Base-by-base conservation (phyloP, 164 flowering plant species). In the Piper betle region DNA sequence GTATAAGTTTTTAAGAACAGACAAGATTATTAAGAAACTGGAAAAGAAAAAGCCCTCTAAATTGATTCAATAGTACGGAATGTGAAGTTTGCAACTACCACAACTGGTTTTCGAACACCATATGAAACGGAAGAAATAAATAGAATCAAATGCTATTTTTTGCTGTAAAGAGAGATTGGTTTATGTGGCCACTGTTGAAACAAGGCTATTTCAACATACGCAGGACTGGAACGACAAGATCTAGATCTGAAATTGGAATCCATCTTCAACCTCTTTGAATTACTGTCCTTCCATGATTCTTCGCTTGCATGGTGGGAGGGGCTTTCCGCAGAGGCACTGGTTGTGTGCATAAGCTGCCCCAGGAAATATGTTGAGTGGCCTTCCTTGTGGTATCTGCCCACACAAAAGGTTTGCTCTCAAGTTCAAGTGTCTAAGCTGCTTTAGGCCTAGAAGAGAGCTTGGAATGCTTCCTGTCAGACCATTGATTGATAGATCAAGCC, bases 301-400 rank as follows among this genome's bases (percentile, higher is more conserved):
- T 57, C 60, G 69, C 66, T 74, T 81, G 66, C 98, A 92, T 63
- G 88, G 76, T 46, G 78, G 84, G 79, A 92, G 48, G 7, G 98
- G 98, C 57, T 82, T 85, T 55, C 91, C 98, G 79, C 98, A 92
- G 60, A 92, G 75, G 74, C 98, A 88, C 39, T 77, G 73, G 66
- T 92, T 92, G 63, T 89, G 95, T 18, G 84, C 86, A 80, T 92
- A 92, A 60, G 98, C 96, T 60, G 65, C 80, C 13, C 71, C 67
- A 1, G 91, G 93, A 61, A 89, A 89, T 42, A 89, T 69, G 42
- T 84, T 84, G 63, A 77, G 83, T 16, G 96, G 98, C 64, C 87
- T 83, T 3, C 81, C 86, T 72, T 92, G 96, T 55, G 98, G 98
- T 15, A 92, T 87, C 74, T 70, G 71, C 37, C 98, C 98, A 73